A percentile compares a stretch with the other conserved stretches of the same genome.
Conservation (phyloP, 768 basidiomycete species). For the Wakefieldia striispora region DNA sequence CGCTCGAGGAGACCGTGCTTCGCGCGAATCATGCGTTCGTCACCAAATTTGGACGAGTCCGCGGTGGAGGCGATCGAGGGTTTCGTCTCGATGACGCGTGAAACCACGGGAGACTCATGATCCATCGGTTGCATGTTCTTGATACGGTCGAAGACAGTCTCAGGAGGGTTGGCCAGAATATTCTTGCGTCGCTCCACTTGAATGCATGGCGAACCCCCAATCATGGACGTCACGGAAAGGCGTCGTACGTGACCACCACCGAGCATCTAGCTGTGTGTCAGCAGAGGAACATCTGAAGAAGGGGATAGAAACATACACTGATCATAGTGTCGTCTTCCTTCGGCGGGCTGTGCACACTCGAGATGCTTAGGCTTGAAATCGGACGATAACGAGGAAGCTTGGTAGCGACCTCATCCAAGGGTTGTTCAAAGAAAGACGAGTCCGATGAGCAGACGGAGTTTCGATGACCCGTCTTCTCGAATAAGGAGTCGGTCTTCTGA, state of each 20-base stretch:
- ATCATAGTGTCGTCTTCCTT: slow-evolving; percentile 84
- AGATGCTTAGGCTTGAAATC: slow-evolving; percentile 59
- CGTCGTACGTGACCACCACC: slow-evolving; percentile 76
- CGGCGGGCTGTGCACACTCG: slow-evolving; percentile 44
- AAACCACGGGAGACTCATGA: slow-evolving; percentile 39
- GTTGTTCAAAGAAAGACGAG: slow-evolving; percentile 58
- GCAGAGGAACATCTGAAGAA: neutral
- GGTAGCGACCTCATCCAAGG: slow-evolving; percentile 31
- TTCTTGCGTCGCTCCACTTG: slow-evolving; percentile 64
- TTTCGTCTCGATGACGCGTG: slow-evolving; percentile 51
- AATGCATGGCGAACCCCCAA: slow-evolving; percentile 69
- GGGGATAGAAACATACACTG: slow-evolving; percentile 44
- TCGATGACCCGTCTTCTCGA: slow-evolving; percentile 58
- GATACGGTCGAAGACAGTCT: slow-evolving; percentile 38
- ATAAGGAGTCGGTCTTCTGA: slow-evolving; percentile 49
- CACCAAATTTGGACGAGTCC: slow-evolving; percentile 58
- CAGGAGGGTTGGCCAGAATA: slow-evolving; percentile 25
- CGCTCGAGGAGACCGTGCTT: slow-evolving; percentile 59
- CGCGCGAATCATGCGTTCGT: slow-evolving; percentile 66
- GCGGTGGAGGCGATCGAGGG: slow-evolving; percentile 66
- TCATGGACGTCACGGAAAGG: slow-evolving; percentile 60
- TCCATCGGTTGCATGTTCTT: slow-evolving; percentile 11
- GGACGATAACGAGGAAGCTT: slow-evolving; percentile 62
- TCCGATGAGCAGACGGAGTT: slow-evolving; percentile 50
- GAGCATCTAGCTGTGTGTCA: slow-evolving; percentile 55